A percentile compares a stretch with the other conserved stretches of the same genome.
Evolutionary conservation across 495 filamentous ascomycete genomes (phyloP).

Genomic region (Astrothelium macrocarpum): DNA sequence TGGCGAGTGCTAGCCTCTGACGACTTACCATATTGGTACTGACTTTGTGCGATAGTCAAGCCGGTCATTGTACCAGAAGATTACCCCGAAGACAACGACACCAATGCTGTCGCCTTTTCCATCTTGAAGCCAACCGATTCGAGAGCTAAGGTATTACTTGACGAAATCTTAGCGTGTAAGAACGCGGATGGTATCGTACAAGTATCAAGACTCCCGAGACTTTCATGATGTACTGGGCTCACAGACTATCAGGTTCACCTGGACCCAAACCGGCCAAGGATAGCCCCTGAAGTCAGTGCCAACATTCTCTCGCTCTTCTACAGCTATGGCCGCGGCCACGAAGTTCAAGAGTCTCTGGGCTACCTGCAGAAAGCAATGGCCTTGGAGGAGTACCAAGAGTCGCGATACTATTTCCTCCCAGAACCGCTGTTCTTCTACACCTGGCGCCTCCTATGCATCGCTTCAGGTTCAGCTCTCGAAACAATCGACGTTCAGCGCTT

Average conservation of each 20-base stretch:
- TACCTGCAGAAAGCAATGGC: slow-evolving; percentile 13
- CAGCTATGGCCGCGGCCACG: slow-evolving; percentile 11
- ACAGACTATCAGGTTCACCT: slow-evolving; percentile 13
- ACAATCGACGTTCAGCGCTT: slow-evolving; percentile 10
- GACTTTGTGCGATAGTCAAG: slow-evolving; percentile 5
- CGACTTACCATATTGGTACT: slow-evolving; percentile 4
- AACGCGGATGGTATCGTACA: slow-evolving; percentile 5
- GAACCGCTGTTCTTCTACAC: slow-evolving; percentile 12
- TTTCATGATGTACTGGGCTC: slow-evolving; percentile 3
- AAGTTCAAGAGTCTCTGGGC: slow-evolving; percentile 12
- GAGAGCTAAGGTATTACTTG: slow-evolving; percentile 4
- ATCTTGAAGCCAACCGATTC: slow-evolving; percentile 3
- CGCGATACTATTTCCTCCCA: slow-evolving; percentile 11
- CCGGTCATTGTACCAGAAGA: slow-evolving; percentile 5
- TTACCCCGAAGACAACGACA: slow-evolving; percentile 5
- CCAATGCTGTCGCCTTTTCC: slow-evolving; percentile 4
- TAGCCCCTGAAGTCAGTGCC: slow-evolving; percentile 13
- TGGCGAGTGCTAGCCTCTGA: slow-evolving; percentile 3
- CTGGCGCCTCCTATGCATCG: slow-evolving; percentile 12
- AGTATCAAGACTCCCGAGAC: slow-evolving; percentile 2
- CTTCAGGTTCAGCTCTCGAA: slow-evolving; percentile 10
- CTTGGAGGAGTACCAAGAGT: slow-evolving; percentile 13
- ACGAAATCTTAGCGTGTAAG: slow-evolving; percentile 5
- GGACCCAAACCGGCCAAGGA: slow-evolving; percentile 10
- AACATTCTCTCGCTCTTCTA: slow-evolving; percentile 13